These are phyloP conservation scores for Hypomontagnella monticulosa DNA, from an alignment of 495 filamentous ascomycete genomes.

Conservation along the genomic window DNA sequence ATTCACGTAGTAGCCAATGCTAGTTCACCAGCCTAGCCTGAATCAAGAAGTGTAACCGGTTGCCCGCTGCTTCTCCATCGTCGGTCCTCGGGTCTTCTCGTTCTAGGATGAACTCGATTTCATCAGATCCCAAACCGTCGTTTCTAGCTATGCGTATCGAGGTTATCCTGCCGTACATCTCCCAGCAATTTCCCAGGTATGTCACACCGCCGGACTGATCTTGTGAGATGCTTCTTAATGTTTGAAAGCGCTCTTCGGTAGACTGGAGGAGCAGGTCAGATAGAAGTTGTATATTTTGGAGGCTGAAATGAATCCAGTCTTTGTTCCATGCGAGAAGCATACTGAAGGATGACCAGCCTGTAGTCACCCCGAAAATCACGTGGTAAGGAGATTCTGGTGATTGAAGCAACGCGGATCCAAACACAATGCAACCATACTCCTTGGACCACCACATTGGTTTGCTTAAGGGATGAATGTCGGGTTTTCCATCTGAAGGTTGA, in stretches of 20 bases:
- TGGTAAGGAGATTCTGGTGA: background rate
- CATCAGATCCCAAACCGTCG: background rate
- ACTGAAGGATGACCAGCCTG: background rate
- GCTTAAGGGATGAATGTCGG: no score
- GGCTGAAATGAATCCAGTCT: constrained; percentile 12
- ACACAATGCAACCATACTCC: constrained; percentile 5
- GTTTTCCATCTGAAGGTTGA: no score
- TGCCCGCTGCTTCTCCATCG: constrained; percentile 12
- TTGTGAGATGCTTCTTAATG: no score
- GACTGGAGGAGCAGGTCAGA: no score
- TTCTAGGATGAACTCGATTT: constrained; percentile 13
- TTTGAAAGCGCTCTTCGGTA: no score
- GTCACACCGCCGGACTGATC: constrained; percentile 1
- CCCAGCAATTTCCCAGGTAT: background rate
- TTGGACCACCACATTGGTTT: constrained; percentile 18
- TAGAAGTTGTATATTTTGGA: no score
- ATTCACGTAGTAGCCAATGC: no score
- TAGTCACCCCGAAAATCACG: background rate
- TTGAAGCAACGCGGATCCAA: background rate
- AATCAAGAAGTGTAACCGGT: constrained; percentile 26
- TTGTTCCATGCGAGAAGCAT: constrained; percentile 12
- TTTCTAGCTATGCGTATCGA: background rate
- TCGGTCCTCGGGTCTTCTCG: constrained; percentile 13
- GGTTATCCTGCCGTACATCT: constrained; percentile 25
- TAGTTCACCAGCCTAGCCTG: background rate